A percentile compares a stretch with the other conserved stretches of the same genome.
These are phyloP conservation scores for Tylopilus sp. DNA, from an alignment of 1,284 basidiomycete species.

Conservation along the genomic window DNA sequence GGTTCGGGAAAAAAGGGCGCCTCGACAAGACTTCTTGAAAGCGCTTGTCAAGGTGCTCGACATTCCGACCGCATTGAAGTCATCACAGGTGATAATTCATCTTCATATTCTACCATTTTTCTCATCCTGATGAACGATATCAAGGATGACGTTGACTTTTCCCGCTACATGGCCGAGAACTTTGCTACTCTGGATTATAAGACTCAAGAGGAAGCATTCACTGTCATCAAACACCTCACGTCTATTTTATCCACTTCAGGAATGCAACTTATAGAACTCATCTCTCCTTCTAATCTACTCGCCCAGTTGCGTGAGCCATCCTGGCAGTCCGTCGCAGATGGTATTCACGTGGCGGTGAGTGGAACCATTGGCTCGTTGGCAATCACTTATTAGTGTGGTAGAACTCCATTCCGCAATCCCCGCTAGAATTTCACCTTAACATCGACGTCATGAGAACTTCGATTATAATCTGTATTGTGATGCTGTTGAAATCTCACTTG, in stretches of 20 bases:
- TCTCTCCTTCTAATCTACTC: constrained; percentile 69
- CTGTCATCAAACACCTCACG: constrained; percentile 80
- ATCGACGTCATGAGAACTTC: constrained; percentile 58
- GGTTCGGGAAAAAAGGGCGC: constrained; percentile 82
- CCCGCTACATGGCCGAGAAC: constrained; percentile 92
- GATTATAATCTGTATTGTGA: constrained; percentile 73
- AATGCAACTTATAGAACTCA: constrained; percentile 68
- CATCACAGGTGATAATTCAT: constrained; percentile 41
- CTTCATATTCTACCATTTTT: background rate
- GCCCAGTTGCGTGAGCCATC: constrained; percentile 48
- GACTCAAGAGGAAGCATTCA: constrained; percentile 87
- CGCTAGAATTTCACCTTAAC: constrained; percentile 21
- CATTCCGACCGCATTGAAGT: constrained; percentile 44
- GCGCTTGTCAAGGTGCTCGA: constrained; percentile 81
- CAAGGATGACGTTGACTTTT: constrained; percentile 78
- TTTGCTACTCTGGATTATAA: constrained; percentile 91
- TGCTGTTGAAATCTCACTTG: constrained; percentile 81
- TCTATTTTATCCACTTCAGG: constrained; percentile 81
- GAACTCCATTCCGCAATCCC: constrained; percentile 6
- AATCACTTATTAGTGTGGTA: constrained; percentile 9
- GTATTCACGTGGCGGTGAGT: constrained; percentile 11
- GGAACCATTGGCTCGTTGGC: background rate
- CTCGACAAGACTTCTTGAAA: constrained; percentile 84
- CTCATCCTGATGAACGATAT: background rate
- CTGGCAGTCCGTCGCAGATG: constrained; percentile 14